A percentile compares a stretch with the other conserved stretches of the same genome.
phyloP scores from a whole-genome alignment of 495 filamentous ascomycete genomes.

The Aspergillus diversus region DNA sequence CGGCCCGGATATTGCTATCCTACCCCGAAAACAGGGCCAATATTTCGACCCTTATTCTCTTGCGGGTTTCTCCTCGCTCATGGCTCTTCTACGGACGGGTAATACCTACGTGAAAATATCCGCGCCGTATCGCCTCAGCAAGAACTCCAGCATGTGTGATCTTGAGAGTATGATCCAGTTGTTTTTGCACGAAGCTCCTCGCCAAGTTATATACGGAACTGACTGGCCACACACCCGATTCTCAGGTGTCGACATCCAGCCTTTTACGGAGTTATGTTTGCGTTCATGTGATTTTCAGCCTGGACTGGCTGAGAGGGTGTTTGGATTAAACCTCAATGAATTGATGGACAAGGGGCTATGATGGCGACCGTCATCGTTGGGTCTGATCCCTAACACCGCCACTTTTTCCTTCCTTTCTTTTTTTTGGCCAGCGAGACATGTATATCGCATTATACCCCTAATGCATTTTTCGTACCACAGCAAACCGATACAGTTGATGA shows the following conservation, averaged over 20 bases:
- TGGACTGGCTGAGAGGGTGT: conserved; percentile 45
- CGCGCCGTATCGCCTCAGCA: conserved; percentile 51
- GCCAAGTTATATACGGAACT: conserved; percentile 51
- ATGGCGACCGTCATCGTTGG: not conserved
- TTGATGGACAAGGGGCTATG: conserved; percentile 32
- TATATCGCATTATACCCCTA: too few relatives aligned
- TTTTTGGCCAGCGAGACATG: not conserved
- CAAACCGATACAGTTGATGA: not conserved
- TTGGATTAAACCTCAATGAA: conserved; percentile 50
- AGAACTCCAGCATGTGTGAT: conserved; percentile 40
- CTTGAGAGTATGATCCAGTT: conserved; percentile 44
- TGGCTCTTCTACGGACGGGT: conserved; percentile 42
- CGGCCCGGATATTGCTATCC: conserved; percentile 37
- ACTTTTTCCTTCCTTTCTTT: not conserved
- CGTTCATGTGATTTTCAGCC: conserved; percentile 43
- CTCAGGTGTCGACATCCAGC: conserved; percentile 45
- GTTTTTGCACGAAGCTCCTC: conserved; percentile 40
- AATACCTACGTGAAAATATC: conserved; percentile 54
- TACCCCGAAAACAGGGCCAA: conserved; percentile 9
- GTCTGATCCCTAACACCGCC: not conserved
- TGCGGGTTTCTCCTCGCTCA: conserved; percentile 47
- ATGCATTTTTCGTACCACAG: too few relatives aligned
- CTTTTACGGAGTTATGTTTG: conserved; percentile 48
- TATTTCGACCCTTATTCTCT: conserved; percentile 44
- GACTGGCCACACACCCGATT: conserved; percentile 60